phyloP scores from a whole-genome alignment of 2,329 filamentous ascomycete genomes.

The Colletotrichum melonis region DNA sequence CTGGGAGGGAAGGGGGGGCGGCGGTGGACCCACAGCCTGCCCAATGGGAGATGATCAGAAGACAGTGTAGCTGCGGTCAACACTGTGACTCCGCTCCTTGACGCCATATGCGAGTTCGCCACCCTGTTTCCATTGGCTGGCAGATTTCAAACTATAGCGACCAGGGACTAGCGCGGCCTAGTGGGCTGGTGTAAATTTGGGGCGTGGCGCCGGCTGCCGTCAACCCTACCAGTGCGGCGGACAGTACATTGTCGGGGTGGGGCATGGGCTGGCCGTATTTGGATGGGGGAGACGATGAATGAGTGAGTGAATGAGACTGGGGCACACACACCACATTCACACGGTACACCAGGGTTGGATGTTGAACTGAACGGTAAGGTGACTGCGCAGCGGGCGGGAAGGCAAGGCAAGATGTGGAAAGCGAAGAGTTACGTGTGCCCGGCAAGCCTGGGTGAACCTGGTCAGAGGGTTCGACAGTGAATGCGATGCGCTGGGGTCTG shows the following conservation, averaged over 20 bases:
- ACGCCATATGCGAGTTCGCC: slow-evolving; percentile 37
- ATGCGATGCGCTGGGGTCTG: neutral
- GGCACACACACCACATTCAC: no score
- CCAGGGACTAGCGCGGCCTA: slow-evolving; percentile 26
- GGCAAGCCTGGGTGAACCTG: slow-evolving; percentile 16
- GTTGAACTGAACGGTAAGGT: neutral
- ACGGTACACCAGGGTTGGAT: neutral
- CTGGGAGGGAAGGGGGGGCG: slow-evolving; percentile 12
- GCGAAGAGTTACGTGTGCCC: slow-evolving; percentile 18
- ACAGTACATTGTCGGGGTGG: slow-evolving; percentile 23
- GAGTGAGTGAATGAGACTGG: neutral
- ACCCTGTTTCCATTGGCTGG: slow-evolving; percentile 32
- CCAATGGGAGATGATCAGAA: slow-evolving; percentile 31
- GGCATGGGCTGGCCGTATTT: slow-evolving; percentile 8
- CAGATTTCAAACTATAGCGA: slow-evolving; percentile 24
- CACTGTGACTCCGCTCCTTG: slow-evolving; percentile 34
- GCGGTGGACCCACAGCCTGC: slow-evolving; percentile 16
- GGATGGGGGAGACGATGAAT: slow-evolving; percentile 11
- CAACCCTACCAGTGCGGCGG: slow-evolving; percentile 33
- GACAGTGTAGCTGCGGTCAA: slow-evolving; percentile 9
- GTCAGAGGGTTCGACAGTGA: neutral
- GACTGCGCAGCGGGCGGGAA: neutral
- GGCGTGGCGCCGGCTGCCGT: slow-evolving; percentile 35
- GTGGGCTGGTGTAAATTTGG: slow-evolving; percentile 34
- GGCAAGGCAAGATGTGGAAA: neutral